Evolutionary conservation across 2,329 filamentous ascomycete species (phyloP), one percentile per base, ranked within the genome.

Genomic region (Penicillium capsulatum): DNA sequence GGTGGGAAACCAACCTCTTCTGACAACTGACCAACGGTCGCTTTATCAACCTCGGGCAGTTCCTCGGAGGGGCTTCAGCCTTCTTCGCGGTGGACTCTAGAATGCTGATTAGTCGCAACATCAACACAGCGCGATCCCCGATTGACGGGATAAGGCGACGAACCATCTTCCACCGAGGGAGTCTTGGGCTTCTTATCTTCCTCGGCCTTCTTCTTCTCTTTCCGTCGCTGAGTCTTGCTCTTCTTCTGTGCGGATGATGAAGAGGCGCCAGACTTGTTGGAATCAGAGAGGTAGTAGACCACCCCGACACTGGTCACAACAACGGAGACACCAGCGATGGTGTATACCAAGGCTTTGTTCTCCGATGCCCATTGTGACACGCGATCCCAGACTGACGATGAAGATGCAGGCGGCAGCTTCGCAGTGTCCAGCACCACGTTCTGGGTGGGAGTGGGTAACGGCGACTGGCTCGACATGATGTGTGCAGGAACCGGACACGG

Each of bases 271-370:
- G 69, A 64, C 49, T 69, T 67, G 48, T 63, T 68, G 26, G 72
- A 69, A 57, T 84, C 68, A 38, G 73, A 71, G 53, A 95, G 74
- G 68, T 96, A 97, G 74, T 97, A 98, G 61, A 94, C 84, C 30
- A 87, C 86, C 55, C 92, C 91, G 22, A 90, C 91, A 46, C 86
- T 87, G 10, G 88, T 92, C 40, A 94, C 86, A 30, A 96, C 88
- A 33, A 95, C 79, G 38, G 91, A 91, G 44, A 95, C 86, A 59
- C 92, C 92, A 40, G 91, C 92, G 69, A 97, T 87, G 53, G 92
- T 96, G 70, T 96, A 98, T 48, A 94, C 90, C 38, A 91, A 78
- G 33, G 87, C 85, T 74, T 96, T 97, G 72, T 98, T 90, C 65
- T 97, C 91, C 2, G 89, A 86, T 10, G 86, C 89, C 91, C 92